A percentile compares a stretch with the other conserved stretches of the same genome.
Conservation (phyloP, 257 asterid species). For the Plantago major region DNA sequence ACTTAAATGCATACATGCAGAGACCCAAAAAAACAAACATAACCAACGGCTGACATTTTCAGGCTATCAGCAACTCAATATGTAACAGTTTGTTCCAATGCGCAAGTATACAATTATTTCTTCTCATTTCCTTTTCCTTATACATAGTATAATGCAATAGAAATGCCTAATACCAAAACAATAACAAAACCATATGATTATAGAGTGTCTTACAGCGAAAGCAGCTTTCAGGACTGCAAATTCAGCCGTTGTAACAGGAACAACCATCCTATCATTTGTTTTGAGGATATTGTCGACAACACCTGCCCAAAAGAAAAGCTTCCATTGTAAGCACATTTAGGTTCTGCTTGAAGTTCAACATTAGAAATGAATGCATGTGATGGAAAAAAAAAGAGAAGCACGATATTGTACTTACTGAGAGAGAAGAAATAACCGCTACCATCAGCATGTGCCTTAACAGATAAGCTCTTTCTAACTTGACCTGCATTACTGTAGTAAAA, state of each 20-base stretch:
- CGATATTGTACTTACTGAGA: slow-evolving; percentile 49
- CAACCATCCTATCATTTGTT: slow-evolving; percentile 64
- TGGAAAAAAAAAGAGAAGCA: not conserved
- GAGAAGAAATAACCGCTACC: slow-evolving; percentile 75
- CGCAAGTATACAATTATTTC: not conserved
- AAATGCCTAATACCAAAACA: slow-evolving; percentile 6
- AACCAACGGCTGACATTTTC: slow-evolving; percentile 2
- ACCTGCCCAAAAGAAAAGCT: slow-evolving; percentile 39
- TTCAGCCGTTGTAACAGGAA: slow-evolving; percentile 91
- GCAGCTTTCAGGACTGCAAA: slow-evolving; percentile 87
- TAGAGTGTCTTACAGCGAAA: slow-evolving; percentile 53
- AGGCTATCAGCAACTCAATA: not conserved
- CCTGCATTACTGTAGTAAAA: slow-evolving; percentile 72
- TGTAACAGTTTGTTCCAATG: not conserved
- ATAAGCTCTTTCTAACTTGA: slow-evolving; percentile 80
- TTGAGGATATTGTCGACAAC: slow-evolving; percentile 66
- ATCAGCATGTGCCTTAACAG: slow-evolving; percentile 69
- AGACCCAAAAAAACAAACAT: slow-evolving; percentile 1
- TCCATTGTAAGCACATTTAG: not conserved
- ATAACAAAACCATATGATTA: not conserved
- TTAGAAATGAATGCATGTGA: not conserved
- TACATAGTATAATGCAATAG: not conserved
- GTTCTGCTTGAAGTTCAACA: not conserved
- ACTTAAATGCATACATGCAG: not conserved
- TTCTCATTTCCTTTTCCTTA: too few relatives aligned